Percentiles rank a stretch among this genome's conserved stretches.
Evolutionary conservation across 1,284 basidiomycete species (phyloP).

Genomic region (Naganishia albida): DNA sequence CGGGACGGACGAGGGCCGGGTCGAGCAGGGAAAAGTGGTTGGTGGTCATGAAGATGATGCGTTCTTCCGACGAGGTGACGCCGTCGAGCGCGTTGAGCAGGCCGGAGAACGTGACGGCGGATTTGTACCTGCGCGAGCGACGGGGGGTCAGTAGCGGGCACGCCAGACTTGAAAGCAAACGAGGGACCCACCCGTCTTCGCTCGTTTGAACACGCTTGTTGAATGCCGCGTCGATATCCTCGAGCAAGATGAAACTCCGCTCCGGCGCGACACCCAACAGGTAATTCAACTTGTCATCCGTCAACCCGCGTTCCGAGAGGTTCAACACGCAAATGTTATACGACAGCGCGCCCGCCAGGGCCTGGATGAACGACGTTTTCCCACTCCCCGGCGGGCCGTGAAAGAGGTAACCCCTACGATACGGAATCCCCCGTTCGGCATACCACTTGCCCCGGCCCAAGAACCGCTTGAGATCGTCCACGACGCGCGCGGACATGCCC

Average conservation of each 20-base stretch:
- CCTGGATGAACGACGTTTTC: slow-evolving; percentile 98
- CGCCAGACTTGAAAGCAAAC: background rate
- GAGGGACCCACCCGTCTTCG: slow-evolving; percentile 71
- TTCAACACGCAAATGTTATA: slow-evolving; percentile 98
- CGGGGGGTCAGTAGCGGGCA: too few relatives aligned
- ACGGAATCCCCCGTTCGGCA: slow-evolving; percentile 95
- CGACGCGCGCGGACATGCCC: slow-evolving; percentile 76
- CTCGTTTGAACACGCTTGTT: slow-evolving; percentile 82
- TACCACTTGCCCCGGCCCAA: slow-evolving; percentile 88
- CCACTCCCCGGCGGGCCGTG: slow-evolving; percentile 97
- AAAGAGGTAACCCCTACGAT: slow-evolving; percentile 90
- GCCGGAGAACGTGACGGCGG: slow-evolving; percentile 94
- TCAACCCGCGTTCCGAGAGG: slow-evolving; percentile 91
- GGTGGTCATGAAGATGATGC: slow-evolving; percentile 99
- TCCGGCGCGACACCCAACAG: slow-evolving; percentile 91
- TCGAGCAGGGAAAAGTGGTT: slow-evolving; percentile 71
- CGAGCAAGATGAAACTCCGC: slow-evolving; percentile 86
- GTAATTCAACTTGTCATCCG: slow-evolving; percentile 95
- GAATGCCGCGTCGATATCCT: slow-evolving; percentile 98
- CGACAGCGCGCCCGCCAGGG: slow-evolving; percentile 83
- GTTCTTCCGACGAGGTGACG: slow-evolving; percentile 92
- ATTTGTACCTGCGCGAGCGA: slow-evolving; percentile 69
- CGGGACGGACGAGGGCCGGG: slow-evolving; percentile 90
- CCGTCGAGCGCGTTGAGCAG: slow-evolving; percentile 97
- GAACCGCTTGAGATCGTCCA: slow-evolving; percentile 79